Conservation (phyloP, 306 rosid genomes). For the Begonia loranthoides region DNA sequence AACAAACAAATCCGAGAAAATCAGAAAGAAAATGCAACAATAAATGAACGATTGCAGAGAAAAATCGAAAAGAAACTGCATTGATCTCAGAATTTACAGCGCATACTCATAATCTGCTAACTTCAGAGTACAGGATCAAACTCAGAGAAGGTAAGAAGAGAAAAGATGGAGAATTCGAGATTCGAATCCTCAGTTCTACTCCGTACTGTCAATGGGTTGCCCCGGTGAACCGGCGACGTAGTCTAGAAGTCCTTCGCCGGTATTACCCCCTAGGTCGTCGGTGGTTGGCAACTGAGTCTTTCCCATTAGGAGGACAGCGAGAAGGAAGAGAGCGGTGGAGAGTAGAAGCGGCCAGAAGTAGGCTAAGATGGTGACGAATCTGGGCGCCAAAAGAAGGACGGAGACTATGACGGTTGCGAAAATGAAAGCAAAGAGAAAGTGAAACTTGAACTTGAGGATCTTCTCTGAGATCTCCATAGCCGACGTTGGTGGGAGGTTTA, state of each 20-base stretch:
- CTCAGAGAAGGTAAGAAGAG: background rate
- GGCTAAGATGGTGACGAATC: slow-evolving; percentile 41
- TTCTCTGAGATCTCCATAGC: slow-evolving; percentile 68
- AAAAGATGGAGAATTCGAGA: background rate
- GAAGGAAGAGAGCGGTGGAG: slow-evolving; percentile 72
- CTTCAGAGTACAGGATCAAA: background rate
- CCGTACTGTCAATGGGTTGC: slow-evolving; percentile 19
- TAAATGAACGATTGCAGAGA: no score
- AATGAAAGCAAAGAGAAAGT: slow-evolving; percentile 19
- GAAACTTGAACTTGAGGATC: slow-evolving; percentile 36
- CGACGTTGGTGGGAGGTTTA: background rate
- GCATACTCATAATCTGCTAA: background rate
- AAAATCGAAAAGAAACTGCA: background rate
- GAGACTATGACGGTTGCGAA: slow-evolving; percentile 15
- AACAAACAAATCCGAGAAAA: no score
- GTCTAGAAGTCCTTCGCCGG: slow-evolving; percentile 59
- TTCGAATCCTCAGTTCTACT: slow-evolving; percentile 19
- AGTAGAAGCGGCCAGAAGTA: slow-evolving; percentile 91
- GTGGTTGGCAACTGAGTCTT: slow-evolving; percentile 26
- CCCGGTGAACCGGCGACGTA: slow-evolving; percentile 67
- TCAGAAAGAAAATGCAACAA: no score
- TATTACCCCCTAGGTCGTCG: slow-evolving; percentile 20
- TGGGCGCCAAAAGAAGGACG: slow-evolving; percentile 34
- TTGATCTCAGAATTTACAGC: background rate
- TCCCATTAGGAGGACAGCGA: slow-evolving; percentile 47